Base-by-base conservation (phyloP, 768 basidiomycete genomes). In the Hygrophorus russula region DNA sequence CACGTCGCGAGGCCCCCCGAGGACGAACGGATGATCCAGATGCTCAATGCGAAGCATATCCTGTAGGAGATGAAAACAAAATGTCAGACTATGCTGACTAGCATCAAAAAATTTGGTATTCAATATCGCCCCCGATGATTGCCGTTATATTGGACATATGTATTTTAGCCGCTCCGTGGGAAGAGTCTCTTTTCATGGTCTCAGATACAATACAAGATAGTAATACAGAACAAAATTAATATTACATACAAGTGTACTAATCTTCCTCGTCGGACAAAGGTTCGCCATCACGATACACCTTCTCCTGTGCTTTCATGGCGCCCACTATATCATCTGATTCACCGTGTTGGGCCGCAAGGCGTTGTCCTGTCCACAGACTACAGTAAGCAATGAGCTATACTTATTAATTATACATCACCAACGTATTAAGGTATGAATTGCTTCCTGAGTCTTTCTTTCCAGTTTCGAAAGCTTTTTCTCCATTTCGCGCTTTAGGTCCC, bases 401-500 rank as follows among this genome's bases (percentile, higher is more conserved):
- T n/a, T 24, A 24, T 24, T 7, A n/a, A 24, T 24, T 3, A 24
- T 24, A 24, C 7, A 24, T 3, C 4, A 71, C 90, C 57, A 53
- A 97, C 94, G 82, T 55, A 97, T 97, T 15, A 97, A 73, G 2
- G 81, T 85, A 54, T 93, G 88, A 49, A 97, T 87, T 4, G 92
- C 78, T 60, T 93, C 87, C 48, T 93, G 87, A 1, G 91, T 96
- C 63, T 79, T 82, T 52, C 88, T 67, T 55, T 96, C 92, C n/a
- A 98, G 69, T 57, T 80, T 92, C 6, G 81, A 74, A 37, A 91
- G 61, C 59, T 88, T 91, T 67, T 84, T 89, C 45, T 93, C 88
- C 65, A 93, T 79, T 54, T 97, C 91, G 45, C 91, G 78, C 60
- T 92, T 93, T 54, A 96, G 68, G 59, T 94, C 91, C 92, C 91